These are phyloP conservation scores for Pleurotus sapidus DNA, from an alignment of 768 basidiomycete species.

Conservation along the genomic window DNA sequence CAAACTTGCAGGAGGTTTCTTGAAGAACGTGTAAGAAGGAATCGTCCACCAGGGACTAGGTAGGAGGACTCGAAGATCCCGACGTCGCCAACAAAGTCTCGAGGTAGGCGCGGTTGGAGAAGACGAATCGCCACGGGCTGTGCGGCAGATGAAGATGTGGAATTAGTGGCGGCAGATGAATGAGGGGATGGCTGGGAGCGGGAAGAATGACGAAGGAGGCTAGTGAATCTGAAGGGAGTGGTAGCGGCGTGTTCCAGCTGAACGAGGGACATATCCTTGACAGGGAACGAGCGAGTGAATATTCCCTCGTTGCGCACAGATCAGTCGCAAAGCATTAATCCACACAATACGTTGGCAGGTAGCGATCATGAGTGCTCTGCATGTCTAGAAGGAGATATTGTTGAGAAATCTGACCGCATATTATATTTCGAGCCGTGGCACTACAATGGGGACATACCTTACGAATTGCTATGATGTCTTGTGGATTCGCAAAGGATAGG, in stretches of 20 bases:
- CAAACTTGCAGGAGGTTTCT: constrained; percentile 18
- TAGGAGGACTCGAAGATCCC: constrained; percentile 11
- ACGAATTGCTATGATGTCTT: constrained; percentile 16
- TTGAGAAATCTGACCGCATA: neutral
- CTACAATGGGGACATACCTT: constrained; percentile 2
- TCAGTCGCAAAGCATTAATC: constrained; percentile 21
- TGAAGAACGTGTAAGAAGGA: constrained; percentile 19
- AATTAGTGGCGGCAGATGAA: neutral
- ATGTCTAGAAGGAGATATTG: constrained; percentile 16
- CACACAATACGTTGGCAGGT: constrained; percentile 22
- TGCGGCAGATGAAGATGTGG: neutral
- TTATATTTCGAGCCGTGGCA: too few species aligned
- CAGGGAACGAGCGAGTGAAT: constrained; percentile 20
- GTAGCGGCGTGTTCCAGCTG: constrained; percentile 26
- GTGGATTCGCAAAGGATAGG: constrained; percentile 13
- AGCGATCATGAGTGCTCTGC: constrained; percentile 15
- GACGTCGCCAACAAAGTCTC: neutral
- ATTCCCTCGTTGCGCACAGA: constrained; percentile 18
- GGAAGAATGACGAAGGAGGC: neutral
- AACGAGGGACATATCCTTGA: constrained; percentile 20
- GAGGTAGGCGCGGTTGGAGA: constrained; percentile 12
- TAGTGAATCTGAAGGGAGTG: constrained; percentile 18
- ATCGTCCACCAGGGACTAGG: constrained; percentile 29
- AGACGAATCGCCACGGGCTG: constrained; percentile 13
- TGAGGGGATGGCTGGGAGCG: neutral